Base-by-base conservation (phyloP, 1,284 basidiomycete genomes). In the Microbotryomycetes sp. region DNA sequence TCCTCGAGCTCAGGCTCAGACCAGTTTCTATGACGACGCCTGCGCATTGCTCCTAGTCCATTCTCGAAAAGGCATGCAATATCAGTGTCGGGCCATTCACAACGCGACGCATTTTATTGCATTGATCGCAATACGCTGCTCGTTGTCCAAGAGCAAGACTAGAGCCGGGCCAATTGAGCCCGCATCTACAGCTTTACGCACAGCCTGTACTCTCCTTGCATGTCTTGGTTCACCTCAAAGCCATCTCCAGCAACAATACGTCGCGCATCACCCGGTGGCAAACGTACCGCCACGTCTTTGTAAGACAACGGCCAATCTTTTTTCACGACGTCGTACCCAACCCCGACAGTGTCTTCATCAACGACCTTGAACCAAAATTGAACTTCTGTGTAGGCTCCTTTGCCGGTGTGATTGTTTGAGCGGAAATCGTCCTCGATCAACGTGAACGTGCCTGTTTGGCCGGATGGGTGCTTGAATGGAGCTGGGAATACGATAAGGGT, bases 401-500 rank as follows among this genome's bases (percentile, higher is more conserved):
- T 24, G 16, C n/a, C n/a, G 15, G 64, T 66, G 30, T 63, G 63
- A 26, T 55, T 60, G 54, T 67, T 67, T n/a, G 65, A 46, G 9
- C 23, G 7, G 16, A 65, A 65, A 51, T 67, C 65, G 56, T 67
- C 64, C 46, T 67, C 65, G 26, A 67, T 45, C 23, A 67, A 45
- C 6, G 60, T 62, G 52, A 67, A 67, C 31, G 18, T 23, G 5
- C 57, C 61, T 4, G 47, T 45, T 9, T 24, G 21, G n/a, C 56
- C 49, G 27, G 45, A 46, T 3, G 45, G 2, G 35, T 6, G 21
- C 21, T 28, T 23, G 48, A 47, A 3, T 15, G 56, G 35, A 5
- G 49, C 35, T 30, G 56, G 56, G n/a, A 57, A 57, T 5, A 57
- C 29, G 56, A 52, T 48, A 21, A 46, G 21, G 4, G 15, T 27